Evolutionary conservation across 345 rosid species (phyloP).

Genomic region (Pugionium cornutum): DNA sequence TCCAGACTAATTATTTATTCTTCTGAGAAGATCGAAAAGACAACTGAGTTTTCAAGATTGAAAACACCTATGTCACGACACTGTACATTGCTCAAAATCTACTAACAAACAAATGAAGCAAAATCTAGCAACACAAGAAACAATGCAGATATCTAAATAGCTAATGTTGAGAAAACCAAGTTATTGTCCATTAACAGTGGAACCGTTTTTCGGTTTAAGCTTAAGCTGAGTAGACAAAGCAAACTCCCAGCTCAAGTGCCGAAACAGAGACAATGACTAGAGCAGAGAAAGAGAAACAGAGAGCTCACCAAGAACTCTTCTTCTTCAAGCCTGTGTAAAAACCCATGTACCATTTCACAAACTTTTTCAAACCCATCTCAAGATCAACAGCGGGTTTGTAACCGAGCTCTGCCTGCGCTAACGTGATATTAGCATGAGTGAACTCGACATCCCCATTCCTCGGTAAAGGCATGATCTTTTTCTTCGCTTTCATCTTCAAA

Average conservation of each 20-base stretch:
- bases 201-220: slow-evolving; percentile 16
- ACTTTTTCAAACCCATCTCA: slow-evolving; percentile 70
- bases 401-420: slow-evolving; percentile 55
- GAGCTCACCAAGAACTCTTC: slow-evolving; percentile 46
- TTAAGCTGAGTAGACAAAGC: slow-evolving; percentile 5
- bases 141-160: slow-evolving; percentile 36
- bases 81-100: slow-evolving; percentile 41
- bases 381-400: slow-evolving; percentile 60
- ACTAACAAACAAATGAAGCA: slow-evolving; percentile 36
- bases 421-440: slow-evolving; percentile 63
- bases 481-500: slow-evolving; percentile 62
- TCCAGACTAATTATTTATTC: slow-evolving; percentile 28
- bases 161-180: slow-evolving; percentile 24
- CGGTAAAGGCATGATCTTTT: slow-evolving; percentile 56
- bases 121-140: slow-evolving; percentile 33
- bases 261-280: slow-evolving; percentile 3
- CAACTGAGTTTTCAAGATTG: slow-evolving; percentile 17
- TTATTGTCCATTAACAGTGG: slow-evolving; percentile 17
- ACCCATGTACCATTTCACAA: slow-evolving; percentile 67
- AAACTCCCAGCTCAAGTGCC: slow-evolving; percentile 18
- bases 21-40: slow-evolving; percentile 1
- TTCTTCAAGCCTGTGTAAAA: slow-evolving; percentile 51
- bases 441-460: slow-evolving; percentile 77
- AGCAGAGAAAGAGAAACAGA: not conserved
- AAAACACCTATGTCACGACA: slow-evolving; percentile 22